Conservation (phyloP, 495 filamentous ascomycete species). For the Podospora didyma region DNA sequence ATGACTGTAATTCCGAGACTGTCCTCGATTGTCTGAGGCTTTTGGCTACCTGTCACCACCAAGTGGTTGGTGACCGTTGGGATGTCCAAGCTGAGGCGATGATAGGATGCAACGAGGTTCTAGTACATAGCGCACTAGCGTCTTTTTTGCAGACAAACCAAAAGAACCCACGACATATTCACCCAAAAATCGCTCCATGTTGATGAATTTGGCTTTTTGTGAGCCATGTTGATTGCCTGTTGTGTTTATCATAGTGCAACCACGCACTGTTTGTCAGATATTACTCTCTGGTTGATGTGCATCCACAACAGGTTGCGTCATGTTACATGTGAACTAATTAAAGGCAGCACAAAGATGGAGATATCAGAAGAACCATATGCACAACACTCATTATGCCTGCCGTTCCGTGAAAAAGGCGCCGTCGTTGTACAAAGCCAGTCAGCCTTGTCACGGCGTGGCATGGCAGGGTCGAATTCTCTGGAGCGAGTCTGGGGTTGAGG, state of each 20-base stretch:
- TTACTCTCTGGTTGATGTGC: too few relatives aligned
- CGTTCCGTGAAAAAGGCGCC: too few relatives aligned
- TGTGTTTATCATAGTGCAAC: neutral
- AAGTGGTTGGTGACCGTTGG: conserved; percentile 24
- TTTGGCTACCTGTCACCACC: conserved; percentile 20
- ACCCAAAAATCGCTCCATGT: too few relatives aligned
- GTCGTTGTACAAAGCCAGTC: too few relatives aligned
- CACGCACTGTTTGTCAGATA: too few relatives aligned
- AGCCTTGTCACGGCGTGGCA: too few relatives aligned
- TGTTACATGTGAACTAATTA: neutral
- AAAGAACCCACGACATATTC: neutral
- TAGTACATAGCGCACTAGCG: conserved; percentile 1
- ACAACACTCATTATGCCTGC: too few relatives aligned
- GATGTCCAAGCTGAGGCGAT: conserved; percentile 1
- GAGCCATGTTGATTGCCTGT: neutral
- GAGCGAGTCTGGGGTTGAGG: too few relatives aligned
- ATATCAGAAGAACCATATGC: too few relatives aligned
- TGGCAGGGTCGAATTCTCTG: too few relatives aligned
- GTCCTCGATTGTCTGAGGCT: conserved; percentile 15
- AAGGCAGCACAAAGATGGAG: too few relatives aligned
- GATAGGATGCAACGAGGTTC: neutral
- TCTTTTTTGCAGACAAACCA: conserved; percentile 13
- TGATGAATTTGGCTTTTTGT: too few relatives aligned
- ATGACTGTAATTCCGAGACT: conserved; percentile 14
- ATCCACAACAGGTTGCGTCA: neutral